A percentile compares a stretch with the other conserved stretches of the same genome.
Conservation (phyloP, 192 early-diverging fungal species). For the Coemansia sp. region DNA sequence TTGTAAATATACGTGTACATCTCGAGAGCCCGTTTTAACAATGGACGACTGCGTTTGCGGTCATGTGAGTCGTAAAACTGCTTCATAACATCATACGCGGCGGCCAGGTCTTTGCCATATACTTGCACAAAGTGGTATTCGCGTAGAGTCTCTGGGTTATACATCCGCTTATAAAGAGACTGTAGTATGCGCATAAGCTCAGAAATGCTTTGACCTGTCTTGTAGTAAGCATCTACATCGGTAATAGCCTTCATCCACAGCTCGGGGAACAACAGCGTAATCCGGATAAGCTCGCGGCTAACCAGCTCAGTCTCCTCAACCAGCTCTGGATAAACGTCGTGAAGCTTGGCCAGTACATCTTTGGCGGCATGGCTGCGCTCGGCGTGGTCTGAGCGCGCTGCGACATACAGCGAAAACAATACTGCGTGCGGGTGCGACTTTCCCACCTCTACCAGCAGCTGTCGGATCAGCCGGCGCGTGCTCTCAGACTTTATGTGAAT, state of each 20-base stretch:
- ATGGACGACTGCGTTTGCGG: too few species aligned
- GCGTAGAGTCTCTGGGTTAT: constrained; percentile 52
- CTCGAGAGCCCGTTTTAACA: too few species aligned
- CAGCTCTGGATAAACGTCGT: constrained; percentile 73
- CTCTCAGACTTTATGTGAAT: constrained; percentile 82
- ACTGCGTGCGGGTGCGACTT: constrained; percentile 95
- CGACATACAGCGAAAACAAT: constrained; percentile 95
- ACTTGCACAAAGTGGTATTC: constrained; percentile 9
- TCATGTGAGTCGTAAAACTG: background rate
- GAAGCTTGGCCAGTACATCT: constrained; percentile 91
- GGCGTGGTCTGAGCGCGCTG: constrained; percentile 84
- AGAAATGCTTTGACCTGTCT: constrained; percentile 71
- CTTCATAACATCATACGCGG: background rate
- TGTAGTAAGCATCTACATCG: constrained; percentile 82
- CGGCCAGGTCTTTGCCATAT: constrained; percentile 59
- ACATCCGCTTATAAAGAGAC: constrained; percentile 76
- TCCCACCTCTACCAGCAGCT: constrained; percentile 89
- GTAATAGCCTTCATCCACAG: constrained; percentile 96
- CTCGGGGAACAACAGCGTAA: constrained; percentile 94
- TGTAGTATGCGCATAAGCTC: constrained; percentile 89
- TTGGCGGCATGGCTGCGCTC: constrained; percentile 68
- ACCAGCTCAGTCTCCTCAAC: constrained; percentile 92
- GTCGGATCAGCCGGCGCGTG: constrained; percentile 84
- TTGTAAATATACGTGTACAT: too few species aligned
- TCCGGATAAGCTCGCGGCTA: constrained; percentile 94